phyloP scores from a whole-genome alignment of 805 yeast species.

The Metschnikowia similis region DNA sequence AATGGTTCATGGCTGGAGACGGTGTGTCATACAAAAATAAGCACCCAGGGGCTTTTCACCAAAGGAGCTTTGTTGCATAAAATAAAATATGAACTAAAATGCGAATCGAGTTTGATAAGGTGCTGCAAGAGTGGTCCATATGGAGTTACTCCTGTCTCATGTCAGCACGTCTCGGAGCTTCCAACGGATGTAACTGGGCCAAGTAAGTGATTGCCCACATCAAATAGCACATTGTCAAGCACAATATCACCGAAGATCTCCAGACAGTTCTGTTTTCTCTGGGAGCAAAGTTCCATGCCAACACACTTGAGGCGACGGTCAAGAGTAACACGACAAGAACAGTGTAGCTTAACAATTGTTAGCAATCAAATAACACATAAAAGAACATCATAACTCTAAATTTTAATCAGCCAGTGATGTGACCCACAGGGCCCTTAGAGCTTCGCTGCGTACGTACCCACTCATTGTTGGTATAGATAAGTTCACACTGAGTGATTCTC shows the following conservation, averaged over 20 bases:
- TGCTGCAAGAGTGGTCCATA: neutral
- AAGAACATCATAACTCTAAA: too few species aligned
- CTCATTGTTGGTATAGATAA: constrained; percentile 12
- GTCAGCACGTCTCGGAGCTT: constrained; percentile 85
- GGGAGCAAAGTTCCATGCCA: constrained; percentile 84
- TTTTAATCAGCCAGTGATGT: neutral
- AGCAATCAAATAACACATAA: neutral
- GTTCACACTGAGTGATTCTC: neutral
- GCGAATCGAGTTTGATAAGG: neutral
- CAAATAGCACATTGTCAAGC: constrained; percentile 72
- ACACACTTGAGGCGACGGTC: constrained; percentile 54
- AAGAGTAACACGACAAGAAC: constrained; percentile 61
- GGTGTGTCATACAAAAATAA: neutral
- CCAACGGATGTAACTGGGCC: constrained; percentile 85
- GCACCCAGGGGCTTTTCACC: neutral
- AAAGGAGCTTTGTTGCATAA: neutral
- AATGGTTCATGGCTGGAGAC: neutral
- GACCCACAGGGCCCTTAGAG: neutral
- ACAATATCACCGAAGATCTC: constrained; percentile 51
- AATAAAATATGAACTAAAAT: constrained; percentile 1
- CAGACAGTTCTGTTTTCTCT: constrained; percentile 56
- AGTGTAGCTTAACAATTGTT: constrained; percentile 47
- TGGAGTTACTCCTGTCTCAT: constrained; percentile 66
- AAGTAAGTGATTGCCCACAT: constrained; percentile 94
- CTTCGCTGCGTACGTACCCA: constrained; percentile 14